Conservation (phyloP, 208 protist species). For the Leishmania arabica region DNA sequence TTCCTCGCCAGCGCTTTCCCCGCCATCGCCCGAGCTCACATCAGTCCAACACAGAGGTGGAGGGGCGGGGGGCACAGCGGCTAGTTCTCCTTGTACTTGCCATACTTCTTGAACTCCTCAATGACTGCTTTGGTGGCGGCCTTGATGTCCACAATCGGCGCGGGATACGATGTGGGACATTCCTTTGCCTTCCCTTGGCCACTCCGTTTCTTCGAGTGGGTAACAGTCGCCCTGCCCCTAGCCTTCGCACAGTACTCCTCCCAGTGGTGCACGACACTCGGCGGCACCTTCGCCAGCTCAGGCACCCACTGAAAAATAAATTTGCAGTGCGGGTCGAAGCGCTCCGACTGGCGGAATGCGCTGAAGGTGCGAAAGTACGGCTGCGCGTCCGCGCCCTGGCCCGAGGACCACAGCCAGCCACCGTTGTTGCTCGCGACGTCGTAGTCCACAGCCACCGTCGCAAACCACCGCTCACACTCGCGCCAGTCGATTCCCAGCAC, state of each 20-base stretch:
- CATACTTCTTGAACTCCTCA: conserved; percentile 46
- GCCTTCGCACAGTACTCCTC: conserved; percentile 53
- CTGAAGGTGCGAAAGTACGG: conserved; percentile 88
- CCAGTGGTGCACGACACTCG: conserved; percentile 67
- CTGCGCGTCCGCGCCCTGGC: conserved; percentile 77
- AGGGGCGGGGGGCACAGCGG: too few species aligned
- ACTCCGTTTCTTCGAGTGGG: neutral
- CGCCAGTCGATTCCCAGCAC: conserved; percentile 91
- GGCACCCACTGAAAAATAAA: conserved; percentile 82
- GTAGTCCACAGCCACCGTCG: conserved; percentile 84
- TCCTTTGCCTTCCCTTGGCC: conserved; percentile 3
- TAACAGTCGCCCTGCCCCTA: conserved; percentile 2
- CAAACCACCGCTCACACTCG: conserved; percentile 88
- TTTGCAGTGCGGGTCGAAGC: conserved; percentile 57
- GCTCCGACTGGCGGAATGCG: conserved; percentile 67
- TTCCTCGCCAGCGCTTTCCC: neutral
- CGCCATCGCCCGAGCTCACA: neutral
- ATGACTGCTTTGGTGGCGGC: conserved; percentile 50
- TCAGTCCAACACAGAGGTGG: neutral
- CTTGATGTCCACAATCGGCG: conserved; percentile 70
- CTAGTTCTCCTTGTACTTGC: conserved; percentile 12
- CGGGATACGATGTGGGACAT: conserved; percentile 51
- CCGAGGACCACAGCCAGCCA: conserved; percentile 82
- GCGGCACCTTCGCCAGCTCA: conserved; percentile 59
- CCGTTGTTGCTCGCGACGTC: conserved; percentile 89